Percentiles rank a stretch among this genome's conserved stretches.
Conservation (phyloP, 208 protist species). For the Spongospora subterranea region DNA sequence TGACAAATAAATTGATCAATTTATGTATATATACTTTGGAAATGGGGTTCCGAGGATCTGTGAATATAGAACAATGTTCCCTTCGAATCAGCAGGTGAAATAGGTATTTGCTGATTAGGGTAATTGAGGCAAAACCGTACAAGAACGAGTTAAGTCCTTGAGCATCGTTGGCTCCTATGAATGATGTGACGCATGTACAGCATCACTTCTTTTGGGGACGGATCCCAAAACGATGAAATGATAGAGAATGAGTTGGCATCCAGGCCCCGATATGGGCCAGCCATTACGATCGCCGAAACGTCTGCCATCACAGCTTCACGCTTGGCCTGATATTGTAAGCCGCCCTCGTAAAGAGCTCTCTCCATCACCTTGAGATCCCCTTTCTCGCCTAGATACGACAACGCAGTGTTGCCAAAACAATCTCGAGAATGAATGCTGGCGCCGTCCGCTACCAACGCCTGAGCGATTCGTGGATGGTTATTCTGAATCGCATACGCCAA, state of each 20-base stretch:
- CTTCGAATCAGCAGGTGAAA: too few relatives aligned
- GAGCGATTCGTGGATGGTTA: constrained; percentile 33
- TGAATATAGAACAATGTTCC: too few relatives aligned
- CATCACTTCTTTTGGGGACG: not conserved
- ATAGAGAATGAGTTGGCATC: not conserved
- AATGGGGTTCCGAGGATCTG: not conserved
- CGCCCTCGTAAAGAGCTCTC: not conserved
- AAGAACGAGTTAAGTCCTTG: too few relatives aligned
- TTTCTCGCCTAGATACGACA: not conserved
- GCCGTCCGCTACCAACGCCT: not conserved
- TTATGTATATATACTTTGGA: not conserved
- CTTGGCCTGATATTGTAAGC: not conserved
- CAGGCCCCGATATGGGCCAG: not conserved
- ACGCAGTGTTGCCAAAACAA: not conserved
- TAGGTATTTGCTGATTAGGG: too few relatives aligned
- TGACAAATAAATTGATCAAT: not conserved
- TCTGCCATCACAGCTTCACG: not conserved
- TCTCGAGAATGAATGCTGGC: not conserved
- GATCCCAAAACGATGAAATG: not conserved
- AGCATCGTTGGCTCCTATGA: too few relatives aligned
- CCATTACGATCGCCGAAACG: not conserved
- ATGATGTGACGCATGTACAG: not conserved
- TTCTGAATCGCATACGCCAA: constrained; percentile 47
- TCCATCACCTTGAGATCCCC: not conserved
- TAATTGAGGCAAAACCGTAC: too few relatives aligned